Evolutionary conservation across 2,329 filamentous ascomycete species (phyloP).

Genomic region (Epichloe typhina): DNA sequence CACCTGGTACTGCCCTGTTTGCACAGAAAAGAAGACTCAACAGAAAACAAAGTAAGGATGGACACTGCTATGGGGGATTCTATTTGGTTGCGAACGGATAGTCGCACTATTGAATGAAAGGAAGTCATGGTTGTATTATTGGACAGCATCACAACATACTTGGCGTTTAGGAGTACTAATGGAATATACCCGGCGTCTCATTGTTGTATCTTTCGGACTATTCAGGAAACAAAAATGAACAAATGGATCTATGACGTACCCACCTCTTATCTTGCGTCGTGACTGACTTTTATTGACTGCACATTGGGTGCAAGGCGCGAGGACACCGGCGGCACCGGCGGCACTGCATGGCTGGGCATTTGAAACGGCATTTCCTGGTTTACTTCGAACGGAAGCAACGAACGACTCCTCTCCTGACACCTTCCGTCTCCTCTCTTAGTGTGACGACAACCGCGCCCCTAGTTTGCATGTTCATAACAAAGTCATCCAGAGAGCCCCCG

Average conservation of each 20-base stretch:
- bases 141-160: background rate
- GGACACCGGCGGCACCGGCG: background rate
- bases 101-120: background rate
- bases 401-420: slow-evolving; percentile 49
- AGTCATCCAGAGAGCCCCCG: slow-evolving; percentile 68
- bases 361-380: background rate
- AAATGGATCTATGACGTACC: background rate
- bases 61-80: background rate
- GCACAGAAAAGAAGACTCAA: slow-evolving; percentile 38
- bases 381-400: slow-evolving; percentile 10
- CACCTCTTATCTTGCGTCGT: too few species aligned
- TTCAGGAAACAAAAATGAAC: background rate
- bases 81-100: background rate
- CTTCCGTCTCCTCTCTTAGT: slow-evolving; percentile 45
- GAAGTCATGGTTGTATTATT: background rate
- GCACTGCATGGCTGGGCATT: background rate
- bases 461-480: slow-evolving; percentile 39
- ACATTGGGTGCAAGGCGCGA: background rate
- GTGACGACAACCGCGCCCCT: slow-evolving; percentile 35
- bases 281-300: too few species aligned
- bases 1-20: slow-evolving; percentile 54
- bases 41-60: slow-evolving; percentile 22
- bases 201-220: background rate
- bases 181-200: background rate
- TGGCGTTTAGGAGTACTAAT: background rate